Conservation (phyloP, 768 basidiomycete species). For the Leccinum pellstonianum region DNA sequence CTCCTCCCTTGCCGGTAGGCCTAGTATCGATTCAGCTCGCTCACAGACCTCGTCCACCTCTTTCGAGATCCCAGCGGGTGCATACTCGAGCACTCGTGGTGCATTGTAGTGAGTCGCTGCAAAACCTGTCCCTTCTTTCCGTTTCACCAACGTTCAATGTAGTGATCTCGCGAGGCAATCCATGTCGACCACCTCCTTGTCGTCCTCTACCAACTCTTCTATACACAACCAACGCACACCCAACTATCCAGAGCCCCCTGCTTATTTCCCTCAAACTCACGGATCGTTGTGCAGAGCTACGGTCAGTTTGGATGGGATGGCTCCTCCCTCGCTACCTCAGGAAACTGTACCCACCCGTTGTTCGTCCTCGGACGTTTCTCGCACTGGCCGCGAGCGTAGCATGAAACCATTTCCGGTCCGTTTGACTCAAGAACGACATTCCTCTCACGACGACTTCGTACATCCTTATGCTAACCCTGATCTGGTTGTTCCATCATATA, state of each 20-base stretch:
- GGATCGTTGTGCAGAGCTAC: conserved; percentile 9
- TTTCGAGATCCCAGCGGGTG: conserved; percentile 55
- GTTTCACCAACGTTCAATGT: conserved; percentile 6
- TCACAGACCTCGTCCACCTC: conserved; percentile 41
- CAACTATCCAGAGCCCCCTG: conserved; percentile 9
- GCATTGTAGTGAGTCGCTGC: conserved; percentile 54
- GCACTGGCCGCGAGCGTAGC: conserved; percentile 10
- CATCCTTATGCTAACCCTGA: conserved; percentile 87
- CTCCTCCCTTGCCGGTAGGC: conserved; percentile 21
- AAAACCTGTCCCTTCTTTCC: background rate
- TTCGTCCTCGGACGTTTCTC: conserved; percentile 15
- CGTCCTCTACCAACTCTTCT: conserved; percentile 22
- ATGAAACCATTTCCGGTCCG: conserved; percentile 21
- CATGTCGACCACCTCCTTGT: conserved; percentile 54
- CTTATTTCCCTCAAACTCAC: conserved; percentile 7
- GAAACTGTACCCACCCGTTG: conserved; percentile 5
- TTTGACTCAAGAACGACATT: conserved; percentile 36
- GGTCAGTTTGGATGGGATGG: conserved; percentile 10
- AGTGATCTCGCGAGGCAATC: conserved; percentile 64
- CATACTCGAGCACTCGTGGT: conserved; percentile 49
- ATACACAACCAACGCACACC: conserved; percentile 35
- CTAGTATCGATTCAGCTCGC: too few relatives aligned
- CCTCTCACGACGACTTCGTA: conserved; percentile 35
- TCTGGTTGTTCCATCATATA: conserved; percentile 41
- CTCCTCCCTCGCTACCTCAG: background rate